Evolutionary conservation across 345 rosid species (phyloP), one percentile per base, ranked within the genome.

Genomic region (Lenwebbia sp.): DNA sequence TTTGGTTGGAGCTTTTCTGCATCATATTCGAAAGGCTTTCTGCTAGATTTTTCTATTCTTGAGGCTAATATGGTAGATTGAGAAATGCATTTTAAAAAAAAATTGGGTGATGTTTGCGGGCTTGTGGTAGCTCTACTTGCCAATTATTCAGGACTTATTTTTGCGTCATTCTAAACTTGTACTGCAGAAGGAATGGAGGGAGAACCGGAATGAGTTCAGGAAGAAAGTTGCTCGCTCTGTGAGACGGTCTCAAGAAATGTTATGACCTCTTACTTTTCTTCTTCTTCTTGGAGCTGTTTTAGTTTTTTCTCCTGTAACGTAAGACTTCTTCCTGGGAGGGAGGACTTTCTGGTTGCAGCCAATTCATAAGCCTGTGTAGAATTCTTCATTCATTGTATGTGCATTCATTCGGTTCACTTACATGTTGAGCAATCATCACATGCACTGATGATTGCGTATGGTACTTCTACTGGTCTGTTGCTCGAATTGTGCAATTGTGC

Each of bases 121-220:
- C 23, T 70, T 70, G 47, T 70, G 81, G 81, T 70, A 70, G 13
- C 47, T 37, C 25, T 70, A 4, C 33, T 83, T 22, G 50, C n/a
- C n/a, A 55, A 55, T 37, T 21, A n/a, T n/a, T 21, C 40, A 49
- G 85, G n/a, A 84, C 86, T 28, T 8, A 54, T 82, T 83, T 49
- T 30, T 37, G 40, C 26, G 7, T 60, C 50, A 30, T 50, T 33
- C 51, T 53, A n/a, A 21, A 50, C 65, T 52, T 52, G 81, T 58
- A 81, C 52, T 89, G 89, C 93, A 93, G 96, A 96, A 94, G 65
- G 95, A 96, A 85, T 96, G 98, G 98, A 94, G 98, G 89, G 98
- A 95, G 5, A 92, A 89, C 84, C 91, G 92, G 87, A 92, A 88
- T 4, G 99, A 93, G 60, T 95, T 95, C 91, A 94, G 82, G 93